Evolutionary conservation across 495 filamentous ascomycete genomes (phyloP).

Genomic region (Diplogelasinospora grovesii): DNA sequence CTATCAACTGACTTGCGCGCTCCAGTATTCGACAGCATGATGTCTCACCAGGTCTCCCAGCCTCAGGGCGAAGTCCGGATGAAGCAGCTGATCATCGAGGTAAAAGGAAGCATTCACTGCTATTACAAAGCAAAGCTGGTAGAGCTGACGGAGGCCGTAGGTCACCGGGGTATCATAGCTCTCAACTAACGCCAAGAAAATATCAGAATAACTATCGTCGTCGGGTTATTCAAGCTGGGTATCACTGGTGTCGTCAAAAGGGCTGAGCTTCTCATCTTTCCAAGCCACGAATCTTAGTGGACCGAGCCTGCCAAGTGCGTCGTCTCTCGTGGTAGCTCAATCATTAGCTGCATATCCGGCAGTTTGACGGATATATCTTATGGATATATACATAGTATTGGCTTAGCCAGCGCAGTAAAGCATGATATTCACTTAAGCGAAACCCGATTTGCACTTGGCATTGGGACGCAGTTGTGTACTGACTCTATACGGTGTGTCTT

Average conservation of each 20-base stretch:
- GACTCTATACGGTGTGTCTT: too few species aligned
- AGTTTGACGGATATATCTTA: too few species aligned
- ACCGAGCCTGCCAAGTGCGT: background rate
- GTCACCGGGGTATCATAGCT: constrained; percentile 32
- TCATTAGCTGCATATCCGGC: background rate
- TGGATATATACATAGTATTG: too few species aligned
- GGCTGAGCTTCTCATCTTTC: background rate
- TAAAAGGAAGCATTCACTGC: too few species aligned
- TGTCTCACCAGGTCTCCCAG: constrained; percentile 24
- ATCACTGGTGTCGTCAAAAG: too few species aligned
- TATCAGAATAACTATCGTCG: background rate
- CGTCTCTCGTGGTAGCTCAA: too few species aligned
- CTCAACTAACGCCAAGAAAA: too few species aligned
- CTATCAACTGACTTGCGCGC: constrained; percentile 68
- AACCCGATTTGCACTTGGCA: too few species aligned
- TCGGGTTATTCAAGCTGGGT: background rate
- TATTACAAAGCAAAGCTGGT: constrained; percentile 9
- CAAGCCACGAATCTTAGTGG: constrained; percentile 1
- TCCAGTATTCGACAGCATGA: constrained; percentile 57
- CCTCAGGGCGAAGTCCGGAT: constrained; percentile 12
- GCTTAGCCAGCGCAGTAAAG: too few species aligned
- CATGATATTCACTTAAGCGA: too few species aligned
- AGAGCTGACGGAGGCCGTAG: background rate
- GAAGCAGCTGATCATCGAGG: constrained; percentile 18
- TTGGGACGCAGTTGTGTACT: too few species aligned